These are phyloP conservation scores for Fallopia convolvulus DNA, from an alignment of 148 eudicot species.

Conservation along the genomic window DNA sequence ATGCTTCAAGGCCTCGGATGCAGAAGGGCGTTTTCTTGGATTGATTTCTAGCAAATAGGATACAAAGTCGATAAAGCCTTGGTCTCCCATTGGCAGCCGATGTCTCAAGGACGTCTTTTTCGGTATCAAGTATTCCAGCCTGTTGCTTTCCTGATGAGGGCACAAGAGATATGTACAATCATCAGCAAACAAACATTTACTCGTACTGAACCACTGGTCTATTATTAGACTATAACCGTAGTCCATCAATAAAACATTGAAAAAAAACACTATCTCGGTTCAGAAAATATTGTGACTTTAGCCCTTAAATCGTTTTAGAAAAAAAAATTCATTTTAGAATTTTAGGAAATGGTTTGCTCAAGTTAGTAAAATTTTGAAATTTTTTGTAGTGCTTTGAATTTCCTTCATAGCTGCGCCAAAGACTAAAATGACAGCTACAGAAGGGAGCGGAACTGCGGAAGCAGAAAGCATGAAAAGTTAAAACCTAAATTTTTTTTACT, in stretches of 20 bases:
- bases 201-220: background rate
- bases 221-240: too few species aligned
- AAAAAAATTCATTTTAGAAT: too few species aligned
- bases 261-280: too few species aligned
- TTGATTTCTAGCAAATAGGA: slow-evolving; percentile 78
- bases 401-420: too few species aligned
- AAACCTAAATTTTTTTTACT: background rate
- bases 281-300: too few species aligned
- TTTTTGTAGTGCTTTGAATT: too few species aligned
- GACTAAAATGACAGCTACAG: background rate
- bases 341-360: too few species aligned
- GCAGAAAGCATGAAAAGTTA: background rate
- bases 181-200: background rate
- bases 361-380: too few species aligned
- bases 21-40: slow-evolving; percentile 92
- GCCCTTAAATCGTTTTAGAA: background rate
- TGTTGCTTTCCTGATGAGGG: slow-evolving; percentile 58
- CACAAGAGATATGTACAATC: background rate
- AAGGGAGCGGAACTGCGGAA: background rate
- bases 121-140: slow-evolving; percentile 92
- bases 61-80: slow-evolving; percentile 96
- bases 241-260: too few species aligned
- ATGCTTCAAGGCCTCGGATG: slow-evolving; percentile 91
- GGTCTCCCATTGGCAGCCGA: slow-evolving; percentile 98
- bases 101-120: slow-evolving; percentile 93